Conservation (phyloP, 768 basidiomycete species). For the Lepiota venenata region DNA sequence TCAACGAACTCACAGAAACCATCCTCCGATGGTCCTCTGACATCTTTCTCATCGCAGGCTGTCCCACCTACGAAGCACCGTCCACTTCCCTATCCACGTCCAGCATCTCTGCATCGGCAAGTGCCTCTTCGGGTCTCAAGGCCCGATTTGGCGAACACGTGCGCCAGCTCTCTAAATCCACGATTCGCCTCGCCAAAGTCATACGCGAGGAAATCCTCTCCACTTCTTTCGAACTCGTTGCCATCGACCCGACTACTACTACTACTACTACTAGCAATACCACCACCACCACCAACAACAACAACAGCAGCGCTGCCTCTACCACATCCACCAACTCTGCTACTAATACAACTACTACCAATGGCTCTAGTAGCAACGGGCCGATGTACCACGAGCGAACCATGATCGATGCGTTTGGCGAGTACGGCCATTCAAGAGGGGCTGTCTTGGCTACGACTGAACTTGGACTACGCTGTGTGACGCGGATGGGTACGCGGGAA, state of each 20-base stretch:
- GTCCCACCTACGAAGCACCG: constrained; percentile 33
- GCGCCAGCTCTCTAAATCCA: constrained; percentile 60
- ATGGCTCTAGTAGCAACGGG: constrained; percentile 9
- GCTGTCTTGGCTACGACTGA: constrained; percentile 67
- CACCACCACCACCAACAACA: constrained; percentile 20
- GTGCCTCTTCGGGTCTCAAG: constrained; percentile 25
- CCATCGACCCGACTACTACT: constrained; percentile 42
- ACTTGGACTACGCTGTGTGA: constrained; percentile 65
- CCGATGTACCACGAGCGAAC: constrained; percentile 27
- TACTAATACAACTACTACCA: constrained; percentile 17
- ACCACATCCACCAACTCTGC: constrained; percentile 33
- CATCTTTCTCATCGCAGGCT: constrained; percentile 63
- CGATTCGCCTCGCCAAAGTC: constrained; percentile 59
- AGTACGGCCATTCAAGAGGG: constrained; percentile 48
- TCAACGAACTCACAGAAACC: constrained; percentile 70
- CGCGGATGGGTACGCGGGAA: constrained; percentile 20
- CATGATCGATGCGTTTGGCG: constrained; percentile 65
- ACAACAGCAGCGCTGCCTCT: background rate
- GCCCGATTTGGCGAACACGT: constrained; percentile 38
- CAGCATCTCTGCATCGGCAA: too few relatives aligned
- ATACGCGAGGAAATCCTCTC: constrained; percentile 75
- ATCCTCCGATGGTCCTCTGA: constrained; percentile 72
- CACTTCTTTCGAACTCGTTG: constrained; percentile 68
- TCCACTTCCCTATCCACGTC: constrained; percentile 28
- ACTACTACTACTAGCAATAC: constrained; percentile 22